Conservation (phyloP, 441 rosid genomes). For the Jatropha multifida region DNA sequence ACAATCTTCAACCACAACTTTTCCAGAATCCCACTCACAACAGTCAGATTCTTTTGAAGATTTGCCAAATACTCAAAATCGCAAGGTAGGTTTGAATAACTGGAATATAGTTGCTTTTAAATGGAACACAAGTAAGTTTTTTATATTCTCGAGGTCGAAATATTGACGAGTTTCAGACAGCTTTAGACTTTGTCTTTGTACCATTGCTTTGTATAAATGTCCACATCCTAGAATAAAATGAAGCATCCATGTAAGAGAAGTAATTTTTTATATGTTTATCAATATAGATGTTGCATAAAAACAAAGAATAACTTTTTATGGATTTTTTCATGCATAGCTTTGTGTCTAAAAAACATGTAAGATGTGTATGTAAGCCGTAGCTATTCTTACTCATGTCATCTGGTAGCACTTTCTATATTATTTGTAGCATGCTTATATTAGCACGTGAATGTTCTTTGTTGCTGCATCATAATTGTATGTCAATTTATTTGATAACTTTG, state of each 20-base stretch:
- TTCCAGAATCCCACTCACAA: slow-evolving; percentile 40
- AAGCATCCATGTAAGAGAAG: slow-evolving; percentile 2
- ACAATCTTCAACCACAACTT: slow-evolving; percentile 38
- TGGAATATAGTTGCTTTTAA: neutral
- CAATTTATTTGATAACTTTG: neutral
- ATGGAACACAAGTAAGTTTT: neutral
- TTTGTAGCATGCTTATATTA: neutral
- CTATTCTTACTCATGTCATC: neutral
- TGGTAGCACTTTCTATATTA: neutral
- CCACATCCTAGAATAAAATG: neutral
- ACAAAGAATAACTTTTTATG: neutral
- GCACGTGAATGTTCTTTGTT: neutral
- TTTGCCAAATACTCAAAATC: slow-evolving; percentile 92
- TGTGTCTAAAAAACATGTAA: neutral
- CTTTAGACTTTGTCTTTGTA: neutral
- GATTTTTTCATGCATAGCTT: neutral
- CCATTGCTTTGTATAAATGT: neutral
- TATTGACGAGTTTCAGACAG: neutral
- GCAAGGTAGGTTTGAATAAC: slow-evolving; percentile 60
- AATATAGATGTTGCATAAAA: neutral
- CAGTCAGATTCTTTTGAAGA: slow-evolving; percentile 71
- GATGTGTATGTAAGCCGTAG: neutral
- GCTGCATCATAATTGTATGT: neutral
- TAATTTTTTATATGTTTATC: neutral
- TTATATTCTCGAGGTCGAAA: neutral